These are phyloP conservation scores for Pichia membranifaciens DNA, from an alignment of 805 yeast species.

Conservation along the genomic window DNA sequence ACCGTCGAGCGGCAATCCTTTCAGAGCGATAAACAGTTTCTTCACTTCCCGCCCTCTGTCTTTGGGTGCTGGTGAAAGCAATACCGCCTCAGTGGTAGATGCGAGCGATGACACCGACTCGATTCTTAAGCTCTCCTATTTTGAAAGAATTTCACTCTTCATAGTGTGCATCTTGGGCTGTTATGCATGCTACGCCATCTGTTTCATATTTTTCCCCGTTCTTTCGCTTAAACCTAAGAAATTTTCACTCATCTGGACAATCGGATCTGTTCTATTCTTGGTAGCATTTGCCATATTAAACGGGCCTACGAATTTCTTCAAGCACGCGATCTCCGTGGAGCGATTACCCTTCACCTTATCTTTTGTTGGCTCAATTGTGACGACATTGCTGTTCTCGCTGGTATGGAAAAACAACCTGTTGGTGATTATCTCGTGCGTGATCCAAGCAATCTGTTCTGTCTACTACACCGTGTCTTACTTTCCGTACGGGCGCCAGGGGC, in stretches of 20 bases:
- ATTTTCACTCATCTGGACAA: constrained; percentile 78
- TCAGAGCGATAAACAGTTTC: neutral
- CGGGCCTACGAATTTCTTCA: constrained; percentile 72
- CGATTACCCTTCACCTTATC: constrained; percentile 68
- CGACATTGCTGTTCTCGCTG: constrained; percentile 68
- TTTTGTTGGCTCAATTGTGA: constrained; percentile 64
- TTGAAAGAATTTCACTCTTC: constrained; percentile 74
- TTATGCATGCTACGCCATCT: constrained; percentile 62
- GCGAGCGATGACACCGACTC: neutral
- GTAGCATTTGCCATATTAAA: constrained; percentile 79
- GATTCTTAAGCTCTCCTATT: constrained; percentile 53
- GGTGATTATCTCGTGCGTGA: constrained; percentile 61
- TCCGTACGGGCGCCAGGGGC: constrained; percentile 81
- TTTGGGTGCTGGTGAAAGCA: constrained; percentile 1
- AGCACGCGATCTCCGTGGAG: constrained; percentile 62
- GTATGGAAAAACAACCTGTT: constrained; percentile 57
- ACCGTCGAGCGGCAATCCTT: neutral
- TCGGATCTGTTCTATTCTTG: constrained; percentile 78
- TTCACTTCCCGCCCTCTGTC: neutral
- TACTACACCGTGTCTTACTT: constrained; percentile 85
- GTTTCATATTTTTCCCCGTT: constrained; percentile 77
- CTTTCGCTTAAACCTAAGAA: constrained; percentile 78
- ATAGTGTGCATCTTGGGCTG: constrained; percentile 68
- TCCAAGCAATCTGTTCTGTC: constrained; percentile 72
- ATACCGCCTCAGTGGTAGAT: neutral